Conservation (phyloP, 352 stramenopile species). For the Sclerospora graminicola region DNA sequence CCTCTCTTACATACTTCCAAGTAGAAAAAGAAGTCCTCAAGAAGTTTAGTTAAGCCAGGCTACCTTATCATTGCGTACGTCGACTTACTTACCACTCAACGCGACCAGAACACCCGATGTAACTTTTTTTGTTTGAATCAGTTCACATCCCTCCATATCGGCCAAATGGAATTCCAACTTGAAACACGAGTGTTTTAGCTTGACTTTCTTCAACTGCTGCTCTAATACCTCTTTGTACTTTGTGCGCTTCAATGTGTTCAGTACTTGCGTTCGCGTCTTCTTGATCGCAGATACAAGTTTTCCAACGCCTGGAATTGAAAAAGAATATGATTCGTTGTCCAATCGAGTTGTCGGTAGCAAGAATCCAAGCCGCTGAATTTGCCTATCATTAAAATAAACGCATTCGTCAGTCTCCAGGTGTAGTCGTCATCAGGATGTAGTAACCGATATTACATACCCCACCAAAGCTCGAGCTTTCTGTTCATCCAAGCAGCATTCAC, state of each 20-base stretch:
- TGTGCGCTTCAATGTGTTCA: slow-evolving; percentile 37
- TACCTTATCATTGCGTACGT: background rate
- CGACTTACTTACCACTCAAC: slow-evolving; percentile 7
- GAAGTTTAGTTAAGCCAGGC: background rate
- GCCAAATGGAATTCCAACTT: slow-evolving; percentile 44
- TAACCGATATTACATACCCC: slow-evolving; percentile 12
- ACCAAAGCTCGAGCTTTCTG: slow-evolving; percentile 18
- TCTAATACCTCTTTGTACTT: slow-evolving; percentile 55
- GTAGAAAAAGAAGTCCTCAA: too few species aligned
- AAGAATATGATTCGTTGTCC: slow-evolving; percentile 34
- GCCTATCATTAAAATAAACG: slow-evolving; percentile 10
- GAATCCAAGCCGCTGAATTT: slow-evolving; percentile 43
- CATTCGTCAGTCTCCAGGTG: background rate
- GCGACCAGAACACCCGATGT: slow-evolving; percentile 46
- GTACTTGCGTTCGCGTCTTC: slow-evolving; percentile 36
- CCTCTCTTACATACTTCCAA: too few species aligned
- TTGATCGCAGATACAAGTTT: slow-evolving; percentile 46
- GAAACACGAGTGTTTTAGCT: slow-evolving; percentile 45
- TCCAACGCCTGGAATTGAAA: slow-evolving; percentile 47
- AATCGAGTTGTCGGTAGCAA: slow-evolving; percentile 31
- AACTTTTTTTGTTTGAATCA: slow-evolving; percentile 41
- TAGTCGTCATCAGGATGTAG: too few species aligned
- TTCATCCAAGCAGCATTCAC: background rate
- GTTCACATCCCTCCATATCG: slow-evolving; percentile 47
- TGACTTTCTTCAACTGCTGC: slow-evolving; percentile 50